Evolutionary conservation across 1,284 basidiomycete species (phyloP).

Genomic region (Cutaneotrichosporon dermatis): DNA sequence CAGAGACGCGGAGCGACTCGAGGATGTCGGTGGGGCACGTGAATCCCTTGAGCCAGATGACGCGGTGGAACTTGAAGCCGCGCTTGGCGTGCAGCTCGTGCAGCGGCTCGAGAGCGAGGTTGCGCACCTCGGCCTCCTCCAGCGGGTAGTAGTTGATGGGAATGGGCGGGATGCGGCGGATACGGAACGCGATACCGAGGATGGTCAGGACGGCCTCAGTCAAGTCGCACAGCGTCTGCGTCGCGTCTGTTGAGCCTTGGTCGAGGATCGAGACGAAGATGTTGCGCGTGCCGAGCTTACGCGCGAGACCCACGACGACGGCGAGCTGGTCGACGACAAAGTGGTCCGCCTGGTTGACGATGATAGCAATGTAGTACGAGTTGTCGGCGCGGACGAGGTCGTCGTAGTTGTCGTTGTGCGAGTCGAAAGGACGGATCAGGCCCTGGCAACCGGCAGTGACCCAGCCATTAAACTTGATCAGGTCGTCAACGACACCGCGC

Average conservation of each 20-base stretch:
- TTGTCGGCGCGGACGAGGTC: conserved; percentile 74
- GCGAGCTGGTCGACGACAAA: conserved; percentile 95
- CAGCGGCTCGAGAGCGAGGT: conserved; percentile 84
- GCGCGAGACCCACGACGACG: conserved; percentile 87
- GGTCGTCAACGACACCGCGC: conserved; percentile 76
- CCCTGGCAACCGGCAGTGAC: conserved; percentile 94
- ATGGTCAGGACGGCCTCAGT: conserved; percentile 87
- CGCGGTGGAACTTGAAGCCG: conserved; percentile 75
- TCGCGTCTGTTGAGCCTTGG: conserved; percentile 86
- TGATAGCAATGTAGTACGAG: conserved; percentile 87
- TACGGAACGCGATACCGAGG: conserved; percentile 83
- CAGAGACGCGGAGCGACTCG: conserved; percentile 83
- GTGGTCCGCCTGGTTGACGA: conserved; percentile 93
- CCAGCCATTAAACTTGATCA: conserved; percentile 93
- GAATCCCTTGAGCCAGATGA: conserved; percentile 95
- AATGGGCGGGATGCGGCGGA: conserved; percentile 80
- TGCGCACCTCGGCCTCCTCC: conserved; percentile 87
- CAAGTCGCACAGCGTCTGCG: conserved; percentile 82
- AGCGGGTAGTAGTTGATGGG: conserved; percentile 88
- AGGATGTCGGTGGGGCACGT: conserved; percentile 94
- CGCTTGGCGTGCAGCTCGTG: conserved; percentile 70
- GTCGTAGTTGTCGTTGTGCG: conserved; percentile 80
- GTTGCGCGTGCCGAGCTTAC: conserved; percentile 76
- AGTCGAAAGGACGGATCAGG: conserved; percentile 74
- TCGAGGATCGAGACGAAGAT: conserved; percentile 95